These are phyloP conservation scores for Sphenostylis stenocarpa DNA, from an alignment of 306 rosid species.

Conservation along the genomic window DNA sequence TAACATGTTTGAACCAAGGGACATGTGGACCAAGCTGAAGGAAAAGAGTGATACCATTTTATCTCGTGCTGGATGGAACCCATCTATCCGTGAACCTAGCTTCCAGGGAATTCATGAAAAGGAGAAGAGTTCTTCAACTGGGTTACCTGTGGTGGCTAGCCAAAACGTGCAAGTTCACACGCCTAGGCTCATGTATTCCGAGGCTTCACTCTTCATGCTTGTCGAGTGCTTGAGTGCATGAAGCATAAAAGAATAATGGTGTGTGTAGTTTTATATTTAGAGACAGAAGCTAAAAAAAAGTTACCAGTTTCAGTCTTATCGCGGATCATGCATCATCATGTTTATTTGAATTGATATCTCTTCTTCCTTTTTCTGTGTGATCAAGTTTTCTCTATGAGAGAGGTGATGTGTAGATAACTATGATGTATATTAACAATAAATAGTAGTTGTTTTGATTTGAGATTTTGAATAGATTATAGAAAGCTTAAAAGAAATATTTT, in stretches of 20 bases:
- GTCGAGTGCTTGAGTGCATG: slow-evolving; percentile 48
- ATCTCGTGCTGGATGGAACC: slow-evolving; percentile 26
- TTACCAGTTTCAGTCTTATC: no score
- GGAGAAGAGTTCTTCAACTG: slow-evolving; percentile 28
- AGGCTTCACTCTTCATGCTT: slow-evolving; percentile 57
- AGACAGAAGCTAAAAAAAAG: no score
- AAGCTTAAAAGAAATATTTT: no score
- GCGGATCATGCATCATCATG: no score
- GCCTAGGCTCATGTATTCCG: slow-evolving; percentile 39
- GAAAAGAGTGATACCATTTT: slow-evolving; percentile 42
- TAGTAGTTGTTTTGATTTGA: no score
- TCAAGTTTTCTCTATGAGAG: not conserved
- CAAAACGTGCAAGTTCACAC: slow-evolving; percentile 3
- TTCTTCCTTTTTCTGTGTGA: not conserved
- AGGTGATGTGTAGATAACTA: no score
- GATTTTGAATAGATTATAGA: no score
- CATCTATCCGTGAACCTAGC: slow-evolving; percentile 6
- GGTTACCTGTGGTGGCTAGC: not conserved
- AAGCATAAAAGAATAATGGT: not conserved
- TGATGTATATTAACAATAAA: no score
- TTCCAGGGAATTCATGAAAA: slow-evolving; percentile 9
- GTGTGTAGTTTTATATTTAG: no score
- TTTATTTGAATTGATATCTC: no score
- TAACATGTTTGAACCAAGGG: slow-evolving; percentile 17
- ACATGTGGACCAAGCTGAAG: slow-evolving; percentile 47